These are phyloP conservation scores for Peterozyma toletana DNA, from an alignment of 805 yeast species.

Conservation along the genomic window DNA sequence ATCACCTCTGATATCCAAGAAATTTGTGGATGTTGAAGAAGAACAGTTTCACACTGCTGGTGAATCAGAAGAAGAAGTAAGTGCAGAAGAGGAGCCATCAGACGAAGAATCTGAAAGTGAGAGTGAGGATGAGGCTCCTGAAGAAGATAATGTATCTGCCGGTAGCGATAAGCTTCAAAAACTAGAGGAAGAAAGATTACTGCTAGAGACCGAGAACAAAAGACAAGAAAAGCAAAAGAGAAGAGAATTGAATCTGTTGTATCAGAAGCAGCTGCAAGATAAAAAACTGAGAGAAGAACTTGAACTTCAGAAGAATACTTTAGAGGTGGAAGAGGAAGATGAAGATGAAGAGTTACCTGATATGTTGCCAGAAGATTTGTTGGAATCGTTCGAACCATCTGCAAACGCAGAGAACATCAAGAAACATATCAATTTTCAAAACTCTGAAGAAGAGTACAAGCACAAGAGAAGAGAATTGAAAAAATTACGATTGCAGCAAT, in stretches of 20 bases:
- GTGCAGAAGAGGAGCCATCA: too few relatives aligned
- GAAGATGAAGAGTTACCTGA: conserved; percentile 23
- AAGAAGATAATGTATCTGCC: conserved; percentile 4
- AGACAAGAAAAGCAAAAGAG: conserved; percentile 24
- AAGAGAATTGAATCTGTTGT: conserved; percentile 19
- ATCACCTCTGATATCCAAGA: too few relatives aligned
- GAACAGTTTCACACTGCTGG: too few relatives aligned
- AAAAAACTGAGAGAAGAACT: conserved; percentile 15
- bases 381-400: conserved; percentile 20
- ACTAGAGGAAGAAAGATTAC: conserved; percentile 6
- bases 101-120: too few relatives aligned
- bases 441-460: conserved; percentile 4
- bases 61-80: too few relatives aligned
- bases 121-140: conserved; percentile 9
- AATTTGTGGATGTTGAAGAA: too few relatives aligned
- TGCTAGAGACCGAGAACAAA: conserved; percentile 14
- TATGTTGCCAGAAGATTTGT: conserved; percentile 30
- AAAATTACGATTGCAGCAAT: conserved; percentile 15
- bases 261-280: conserved; percentile 24
- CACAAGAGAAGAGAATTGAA: conserved; percentile 10
- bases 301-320: not conserved
- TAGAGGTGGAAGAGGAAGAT: conserved; percentile 3
- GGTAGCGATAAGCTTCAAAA: not conserved
- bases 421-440: conserved; percentile 6
- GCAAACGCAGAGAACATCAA: too few relatives aligned